These are phyloP conservation scores for Trichoderma sp. DNA, from an alignment of 2,329 filamentous ascomycete species.

Conservation along the genomic window DNA sequence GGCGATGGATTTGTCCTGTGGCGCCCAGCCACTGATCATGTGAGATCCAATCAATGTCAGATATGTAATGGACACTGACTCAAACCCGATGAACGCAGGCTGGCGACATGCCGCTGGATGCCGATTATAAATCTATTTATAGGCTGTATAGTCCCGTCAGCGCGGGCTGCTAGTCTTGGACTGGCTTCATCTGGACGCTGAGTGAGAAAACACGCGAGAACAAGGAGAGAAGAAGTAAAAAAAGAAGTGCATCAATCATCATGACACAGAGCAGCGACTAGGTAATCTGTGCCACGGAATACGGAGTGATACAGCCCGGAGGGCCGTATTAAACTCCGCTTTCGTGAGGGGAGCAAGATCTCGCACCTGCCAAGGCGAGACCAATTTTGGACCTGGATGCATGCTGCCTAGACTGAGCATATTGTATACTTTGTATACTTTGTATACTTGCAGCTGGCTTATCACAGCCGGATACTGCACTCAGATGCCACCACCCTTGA, in stretches of 20 bases:
- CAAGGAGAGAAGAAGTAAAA: neutral
- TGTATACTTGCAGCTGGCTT: neutral
- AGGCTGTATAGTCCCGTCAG: constrained; percentile 11
- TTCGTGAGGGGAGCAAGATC: neutral
- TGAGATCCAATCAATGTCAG: constrained; percentile 3
- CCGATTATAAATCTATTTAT: constrained; percentile 15
- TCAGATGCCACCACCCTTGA: neutral
- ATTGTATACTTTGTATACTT: too few relatives aligned
- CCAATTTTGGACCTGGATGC: neutral
- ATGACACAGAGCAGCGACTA: neutral
- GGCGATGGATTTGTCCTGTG: neutral
- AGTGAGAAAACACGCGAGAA: constrained; percentile 3
- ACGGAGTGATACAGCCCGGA: constrained; percentile 4
- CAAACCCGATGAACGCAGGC: neutral
- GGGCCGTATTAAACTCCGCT: neutral
- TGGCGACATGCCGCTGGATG: neutral
- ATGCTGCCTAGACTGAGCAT: neutral
- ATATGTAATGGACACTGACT: neutral
- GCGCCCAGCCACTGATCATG: neutral
- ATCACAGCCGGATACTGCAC: neutral
- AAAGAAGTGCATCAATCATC: neutral
- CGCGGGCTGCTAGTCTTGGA: constrained; percentile 20
- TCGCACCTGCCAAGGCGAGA: constrained; percentile 2
- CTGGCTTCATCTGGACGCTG: constrained; percentile 3
- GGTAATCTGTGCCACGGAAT: neutral